Evolutionary conservation across 2,329 filamentous ascomycete species (phyloP).

Genomic region (Aspergillus latus): DNA sequence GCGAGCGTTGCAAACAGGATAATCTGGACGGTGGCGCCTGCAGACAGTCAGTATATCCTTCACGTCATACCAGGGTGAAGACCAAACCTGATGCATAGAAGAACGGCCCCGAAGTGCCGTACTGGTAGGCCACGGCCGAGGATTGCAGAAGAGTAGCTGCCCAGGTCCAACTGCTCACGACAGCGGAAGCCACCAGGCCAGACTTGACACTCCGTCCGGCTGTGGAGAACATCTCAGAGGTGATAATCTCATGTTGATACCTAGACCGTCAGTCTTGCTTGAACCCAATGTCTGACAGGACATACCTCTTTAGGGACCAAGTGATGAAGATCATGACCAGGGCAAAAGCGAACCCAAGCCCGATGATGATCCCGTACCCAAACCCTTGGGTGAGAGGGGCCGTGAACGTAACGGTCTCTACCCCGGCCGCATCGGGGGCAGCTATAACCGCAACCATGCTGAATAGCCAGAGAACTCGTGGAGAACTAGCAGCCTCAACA

Average conservation of each 20-base stretch:
- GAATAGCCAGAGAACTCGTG: background rate
- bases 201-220: slow-evolving; percentile 86
- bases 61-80: slow-evolving; percentile 20
- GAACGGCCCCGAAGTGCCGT: slow-evolving; percentile 67
- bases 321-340: slow-evolving; percentile 74
- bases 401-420: slow-evolving; percentile 28
- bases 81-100: slow-evolving; percentile 63
- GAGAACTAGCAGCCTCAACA: background rate
- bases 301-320: slow-evolving; percentile 63
- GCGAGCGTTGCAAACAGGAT: slow-evolving; percentile 86
- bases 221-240: slow-evolving; percentile 89
- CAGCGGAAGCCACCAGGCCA: slow-evolving; percentile 80
- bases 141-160: slow-evolving; percentile 79
- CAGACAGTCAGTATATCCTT: slow-evolving; percentile 23
- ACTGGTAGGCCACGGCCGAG: slow-evolving; percentile 77
- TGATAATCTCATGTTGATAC: slow-evolving; percentile 73
- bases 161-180: slow-evolving; percentile 95
- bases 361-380: slow-evolving; percentile 76
- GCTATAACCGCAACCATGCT: slow-evolving; percentile 4
- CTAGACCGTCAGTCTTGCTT: slow-evolving; percentile 30
- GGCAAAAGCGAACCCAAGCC: slow-evolving; percentile 71
- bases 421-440: slow-evolving; percentile 1
- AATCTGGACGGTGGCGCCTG: slow-evolving; percentile 78
- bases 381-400: slow-evolving; percentile 57
- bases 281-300: background rate